Percentiles rank a stretch among this genome's conserved stretches.
Evolutionary conservation across 2,329 filamentous ascomycete species (phyloP).

Genomic region (Paecilomyces variotii): DNA sequence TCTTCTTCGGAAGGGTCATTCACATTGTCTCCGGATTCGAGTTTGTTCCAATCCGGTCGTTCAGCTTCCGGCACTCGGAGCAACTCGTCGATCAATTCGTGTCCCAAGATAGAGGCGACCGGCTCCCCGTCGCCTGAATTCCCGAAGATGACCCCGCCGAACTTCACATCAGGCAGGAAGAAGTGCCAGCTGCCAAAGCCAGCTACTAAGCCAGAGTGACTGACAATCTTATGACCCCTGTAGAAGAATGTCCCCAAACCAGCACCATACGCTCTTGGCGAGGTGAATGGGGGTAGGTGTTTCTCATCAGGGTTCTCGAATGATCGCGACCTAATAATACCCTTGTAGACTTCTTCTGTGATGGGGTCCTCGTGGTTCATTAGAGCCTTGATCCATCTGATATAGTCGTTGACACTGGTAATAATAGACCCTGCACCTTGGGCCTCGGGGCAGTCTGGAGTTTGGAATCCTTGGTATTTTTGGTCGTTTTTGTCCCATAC

Average conservation of each 20-base stretch:
- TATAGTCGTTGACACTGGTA: constrained; percentile 22
- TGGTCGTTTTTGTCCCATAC: constrained; percentile 25
- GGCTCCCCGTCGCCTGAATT: constrained; percentile 13
- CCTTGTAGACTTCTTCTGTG: constrained; percentile 13
- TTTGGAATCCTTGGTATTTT: constrained; percentile 15
- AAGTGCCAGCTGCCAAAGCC: constrained; percentile 15
- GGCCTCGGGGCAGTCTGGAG: constrained; percentile 21
- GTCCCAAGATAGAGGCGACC: constrained; percentile 10
- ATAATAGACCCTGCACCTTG: constrained; percentile 40
- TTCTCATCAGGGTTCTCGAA: constrained; percentile 11
- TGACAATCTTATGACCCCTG: constrained; percentile 18
- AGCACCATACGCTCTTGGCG: constrained; percentile 15
- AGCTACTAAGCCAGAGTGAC: constrained; percentile 19
- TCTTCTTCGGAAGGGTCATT: not conserved
- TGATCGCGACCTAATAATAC: constrained; percentile 13
- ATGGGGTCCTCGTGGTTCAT: constrained; percentile 19
- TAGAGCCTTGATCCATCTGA: constrained; percentile 21
- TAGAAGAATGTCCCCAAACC: constrained; percentile 22
- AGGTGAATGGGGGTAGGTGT: constrained; percentile 12
- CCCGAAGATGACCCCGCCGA: constrained; percentile 22
- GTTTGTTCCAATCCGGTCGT: constrained; percentile 10
- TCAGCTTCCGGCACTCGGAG: constrained; percentile 11
- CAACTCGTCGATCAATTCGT: constrained; percentile 17
- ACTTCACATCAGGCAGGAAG: constrained; percentile 14
- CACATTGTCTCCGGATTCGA: constrained; percentile 2